Conservation (phyloP, 2,329 filamentous ascomycete genomes). For the Botrytis sinoallii region DNA sequence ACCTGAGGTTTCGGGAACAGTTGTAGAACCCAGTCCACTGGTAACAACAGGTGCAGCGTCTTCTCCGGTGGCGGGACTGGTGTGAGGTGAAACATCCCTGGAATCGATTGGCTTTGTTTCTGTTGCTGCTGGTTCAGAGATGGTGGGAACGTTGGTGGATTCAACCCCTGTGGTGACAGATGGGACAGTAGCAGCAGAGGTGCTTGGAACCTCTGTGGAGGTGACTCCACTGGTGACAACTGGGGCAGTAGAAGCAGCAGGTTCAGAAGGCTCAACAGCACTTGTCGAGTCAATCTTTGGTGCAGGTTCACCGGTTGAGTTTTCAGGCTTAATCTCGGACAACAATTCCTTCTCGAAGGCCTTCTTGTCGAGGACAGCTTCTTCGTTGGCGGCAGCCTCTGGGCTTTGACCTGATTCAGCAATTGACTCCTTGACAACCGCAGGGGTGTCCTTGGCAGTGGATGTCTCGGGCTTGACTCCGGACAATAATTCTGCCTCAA, state of each 20-base stretch:
- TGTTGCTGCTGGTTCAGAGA: neutral
- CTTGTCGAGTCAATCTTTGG: slow-evolving; percentile 40
- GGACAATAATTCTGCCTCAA: slow-evolving; percentile 71
- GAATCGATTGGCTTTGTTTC: neutral
- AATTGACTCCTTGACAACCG: slow-evolving; percentile 57
- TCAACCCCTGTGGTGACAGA: slow-evolving; percentile 3
- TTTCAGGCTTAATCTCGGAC: slow-evolving; percentile 53
- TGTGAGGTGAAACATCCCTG: slow-evolving; percentile 36
- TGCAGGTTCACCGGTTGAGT: slow-evolving; percentile 34
- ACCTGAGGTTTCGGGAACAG: slow-evolving; percentile 24
- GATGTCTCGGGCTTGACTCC: slow-evolving; percentile 50
- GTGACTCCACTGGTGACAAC: slow-evolving; percentile 11
- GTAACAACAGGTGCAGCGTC: slow-evolving; percentile 31
- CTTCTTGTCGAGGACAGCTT: slow-evolving; percentile 72
- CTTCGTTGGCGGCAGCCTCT: slow-evolving; percentile 67
- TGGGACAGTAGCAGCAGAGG: neutral
- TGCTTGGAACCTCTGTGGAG: neutral
- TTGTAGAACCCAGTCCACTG: slow-evolving; percentile 29
- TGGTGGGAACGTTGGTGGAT: neutral
- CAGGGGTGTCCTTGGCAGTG: slow-evolving; percentile 49
- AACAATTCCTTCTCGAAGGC: slow-evolving; percentile 71
- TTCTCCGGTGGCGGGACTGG: slow-evolving; percentile 21
- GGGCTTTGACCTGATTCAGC: slow-evolving; percentile 57
- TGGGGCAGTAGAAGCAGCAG: slow-evolving; percentile 13
- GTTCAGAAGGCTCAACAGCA: slow-evolving; percentile 26